Conservation (phyloP, 495 filamentous ascomycete species). For the Platismatia glauca region DNA sequence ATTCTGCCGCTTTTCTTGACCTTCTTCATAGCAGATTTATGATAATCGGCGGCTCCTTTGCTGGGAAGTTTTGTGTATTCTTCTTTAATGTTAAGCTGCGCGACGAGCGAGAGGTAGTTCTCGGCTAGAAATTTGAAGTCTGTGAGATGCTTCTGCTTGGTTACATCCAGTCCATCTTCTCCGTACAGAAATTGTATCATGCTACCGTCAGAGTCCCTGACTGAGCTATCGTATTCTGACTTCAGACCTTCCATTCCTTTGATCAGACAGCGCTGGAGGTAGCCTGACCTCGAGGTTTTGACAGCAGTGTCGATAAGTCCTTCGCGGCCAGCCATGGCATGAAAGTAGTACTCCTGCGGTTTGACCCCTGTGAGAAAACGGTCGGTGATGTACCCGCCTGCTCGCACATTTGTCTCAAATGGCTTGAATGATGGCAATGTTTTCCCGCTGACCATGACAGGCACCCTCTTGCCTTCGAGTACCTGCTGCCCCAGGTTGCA, state of each 20-base stretch:
- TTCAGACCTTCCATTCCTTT: slow-evolving; percentile 97
- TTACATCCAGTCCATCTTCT: slow-evolving; percentile 90
- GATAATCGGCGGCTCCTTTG: slow-evolving; percentile 46
- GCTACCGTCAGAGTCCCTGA: slow-evolving; percentile 86
- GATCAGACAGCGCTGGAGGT: slow-evolving; percentile 93
- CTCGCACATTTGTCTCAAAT: slow-evolving; percentile 79
- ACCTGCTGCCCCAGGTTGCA: slow-evolving; percentile 97
- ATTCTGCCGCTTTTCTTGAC: slow-evolving; percentile 59
- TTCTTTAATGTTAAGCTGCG: slow-evolving; percentile 42
- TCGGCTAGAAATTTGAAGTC: slow-evolving; percentile 85
- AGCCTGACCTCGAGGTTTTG: slow-evolving; percentile 94
- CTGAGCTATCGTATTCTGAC: slow-evolving; percentile 87
- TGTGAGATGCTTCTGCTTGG: slow-evolving; percentile 83
- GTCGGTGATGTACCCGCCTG: slow-evolving; percentile 88
- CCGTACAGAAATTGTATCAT: slow-evolving; percentile 95
- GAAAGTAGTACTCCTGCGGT: slow-evolving; percentile 98
- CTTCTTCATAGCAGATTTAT: slow-evolving; percentile 73
- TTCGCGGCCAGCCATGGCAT: slow-evolving; percentile 98
- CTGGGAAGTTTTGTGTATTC: slow-evolving; percentile 39
- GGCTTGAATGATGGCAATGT: slow-evolving; percentile 90
- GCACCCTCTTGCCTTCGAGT: slow-evolving; percentile 88
- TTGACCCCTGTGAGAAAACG: slow-evolving; percentile 97
- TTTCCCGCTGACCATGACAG: slow-evolving; percentile 96
- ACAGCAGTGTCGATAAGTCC: slow-evolving; percentile 99
- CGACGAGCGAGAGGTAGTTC: slow-evolving; percentile 55